Evolutionary conservation across 768 basidiomycete genomes (phyloP).

Genomic region (Mycena kentingensis): DNA sequence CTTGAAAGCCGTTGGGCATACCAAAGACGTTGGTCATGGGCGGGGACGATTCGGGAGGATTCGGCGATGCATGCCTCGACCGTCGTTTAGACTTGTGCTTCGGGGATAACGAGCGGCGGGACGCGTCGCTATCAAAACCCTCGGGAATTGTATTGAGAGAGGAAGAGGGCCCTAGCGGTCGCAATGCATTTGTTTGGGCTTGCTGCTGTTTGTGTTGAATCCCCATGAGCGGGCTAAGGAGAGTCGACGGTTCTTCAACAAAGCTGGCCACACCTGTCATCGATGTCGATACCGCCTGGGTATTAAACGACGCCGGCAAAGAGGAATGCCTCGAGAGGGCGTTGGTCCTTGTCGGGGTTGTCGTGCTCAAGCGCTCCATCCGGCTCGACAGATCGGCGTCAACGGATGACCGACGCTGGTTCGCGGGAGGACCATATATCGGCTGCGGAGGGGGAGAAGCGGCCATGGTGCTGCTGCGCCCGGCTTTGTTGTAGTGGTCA

Average conservation of each 20-base stretch:
- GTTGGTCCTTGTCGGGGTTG: conserved; percentile 8
- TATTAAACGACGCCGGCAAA: conserved; percentile 30
- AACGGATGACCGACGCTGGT: conserved; percentile 19
- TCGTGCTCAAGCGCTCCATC: conserved; percentile 33
- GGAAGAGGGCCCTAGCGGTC: conserved; percentile 27
- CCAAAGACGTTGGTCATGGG: neutral
- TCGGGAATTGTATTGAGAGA: conserved; percentile 45
- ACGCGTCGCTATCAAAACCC: conserved; percentile 15
- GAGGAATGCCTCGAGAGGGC: conserved; percentile 38
- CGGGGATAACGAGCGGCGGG: conserved; percentile 10
- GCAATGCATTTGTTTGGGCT: conserved; percentile 26
- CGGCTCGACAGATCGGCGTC: conserved; percentile 30
- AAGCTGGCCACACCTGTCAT: conserved; percentile 32
- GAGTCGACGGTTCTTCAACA: conserved; percentile 47
- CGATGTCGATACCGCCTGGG: conserved; percentile 26
- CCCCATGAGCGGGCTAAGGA: conserved; percentile 49
- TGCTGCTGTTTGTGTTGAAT: conserved; percentile 32
- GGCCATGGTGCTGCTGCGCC: conserved; percentile 26
- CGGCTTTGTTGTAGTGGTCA: conserved; percentile 55
- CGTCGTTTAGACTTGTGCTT: conserved; percentile 11
- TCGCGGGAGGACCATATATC: conserved; percentile 19
- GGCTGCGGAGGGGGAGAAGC: conserved; percentile 23
- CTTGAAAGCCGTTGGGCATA: neutral
- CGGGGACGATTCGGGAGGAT: neutral
- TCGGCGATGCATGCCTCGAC: conserved; percentile 16